These are phyloP conservation scores for Zymoseptoria passerinii DNA, from an alignment of 2,329 filamentous ascomycete genomes.

Conservation along the genomic window DNA sequence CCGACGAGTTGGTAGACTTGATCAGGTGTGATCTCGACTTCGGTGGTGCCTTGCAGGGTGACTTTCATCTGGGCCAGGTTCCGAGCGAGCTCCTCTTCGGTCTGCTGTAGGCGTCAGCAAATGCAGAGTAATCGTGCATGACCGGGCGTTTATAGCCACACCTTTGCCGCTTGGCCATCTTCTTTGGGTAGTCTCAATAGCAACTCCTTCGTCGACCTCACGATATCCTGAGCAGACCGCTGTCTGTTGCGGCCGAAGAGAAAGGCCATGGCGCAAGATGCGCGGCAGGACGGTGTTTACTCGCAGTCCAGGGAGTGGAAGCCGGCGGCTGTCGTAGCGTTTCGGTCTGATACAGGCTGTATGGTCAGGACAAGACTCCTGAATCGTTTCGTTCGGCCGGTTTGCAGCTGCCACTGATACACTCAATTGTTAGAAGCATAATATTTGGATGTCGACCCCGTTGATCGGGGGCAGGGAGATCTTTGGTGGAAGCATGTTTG, in stretches of 20 bases:
- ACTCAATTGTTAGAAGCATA: background rate
- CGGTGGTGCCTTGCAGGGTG: slow-evolving; percentile 86
- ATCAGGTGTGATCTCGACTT: slow-evolving; percentile 77
- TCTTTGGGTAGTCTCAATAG: slow-evolving; percentile 49
- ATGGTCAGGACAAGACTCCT: background rate
- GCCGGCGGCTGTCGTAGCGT: background rate
- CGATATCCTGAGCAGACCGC: slow-evolving; percentile 55
- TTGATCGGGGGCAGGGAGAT: background rate
- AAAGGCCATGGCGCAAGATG: slow-evolving; percentile 53
- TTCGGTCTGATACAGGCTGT: background rate
- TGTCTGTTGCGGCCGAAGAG: slow-evolving; percentile 56
- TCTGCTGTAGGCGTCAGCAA: slow-evolving; percentile 42
- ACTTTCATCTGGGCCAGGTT: slow-evolving; percentile 86
- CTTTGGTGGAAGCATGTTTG: background rate
- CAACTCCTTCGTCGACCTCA: slow-evolving; percentile 55
- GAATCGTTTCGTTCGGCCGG: background rate
- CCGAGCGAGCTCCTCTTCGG: slow-evolving; percentile 76
- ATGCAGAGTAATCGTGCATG: slow-evolving; percentile 16
- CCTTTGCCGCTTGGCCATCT: slow-evolving; percentile 40
- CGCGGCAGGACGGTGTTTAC: slow-evolving; percentile 3
- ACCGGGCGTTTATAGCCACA: slow-evolving; percentile 2
- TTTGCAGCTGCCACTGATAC: background rate
- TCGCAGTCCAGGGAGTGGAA: background rate
- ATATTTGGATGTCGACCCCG: background rate
- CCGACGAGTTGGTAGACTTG: slow-evolving; percentile 80